Evolutionary conservation across 164 flowering plant genomes (phyloP).

Genomic region (Tinospora cordifolia): DNA sequence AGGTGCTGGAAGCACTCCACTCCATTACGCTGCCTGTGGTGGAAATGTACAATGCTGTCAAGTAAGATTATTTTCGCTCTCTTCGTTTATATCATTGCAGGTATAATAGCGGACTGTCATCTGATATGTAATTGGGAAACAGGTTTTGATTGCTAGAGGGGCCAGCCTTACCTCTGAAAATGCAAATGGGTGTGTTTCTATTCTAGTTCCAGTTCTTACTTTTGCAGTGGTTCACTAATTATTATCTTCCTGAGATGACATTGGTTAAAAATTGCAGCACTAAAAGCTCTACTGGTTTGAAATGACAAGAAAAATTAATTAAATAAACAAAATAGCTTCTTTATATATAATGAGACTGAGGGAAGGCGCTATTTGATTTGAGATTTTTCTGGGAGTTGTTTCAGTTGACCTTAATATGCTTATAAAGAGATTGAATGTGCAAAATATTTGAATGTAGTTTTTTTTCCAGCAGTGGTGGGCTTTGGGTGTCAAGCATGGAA

Average conservation of each 20-base stretch:
- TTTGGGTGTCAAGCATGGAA: not conserved
- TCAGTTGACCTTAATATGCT: not conserved
- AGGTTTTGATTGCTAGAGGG: conserved; percentile 74
- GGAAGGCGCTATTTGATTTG: not conserved
- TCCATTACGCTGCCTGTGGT: conserved; percentile 96
- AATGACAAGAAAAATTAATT: not conserved
- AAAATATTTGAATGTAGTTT: not conserved
- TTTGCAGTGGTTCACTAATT: not conserved
- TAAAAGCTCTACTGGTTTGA: not conserved
- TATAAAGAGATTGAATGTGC: not conserved
- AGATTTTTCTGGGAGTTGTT: not conserved
- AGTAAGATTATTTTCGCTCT: conserved; percentile 31
- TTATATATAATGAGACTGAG: no score
- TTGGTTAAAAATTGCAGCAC: not conserved
- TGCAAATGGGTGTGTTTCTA: conserved; percentile 63
- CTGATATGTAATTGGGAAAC: conserved; percentile 9
- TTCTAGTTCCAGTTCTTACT: not conserved
- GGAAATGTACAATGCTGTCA: conserved; percentile 91
- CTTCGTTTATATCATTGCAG: not conserved
- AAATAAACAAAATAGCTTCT: not conserved
- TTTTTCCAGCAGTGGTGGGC: not conserved
- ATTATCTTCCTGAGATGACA: not conserved
- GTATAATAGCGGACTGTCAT: not conserved
- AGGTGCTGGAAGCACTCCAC: conserved; percentile 95
- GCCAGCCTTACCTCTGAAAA: conserved; percentile 69